These are phyloP conservation scores for Coemansia erecta DNA, from an alignment of 192 early-diverging fungal genomes.

Conservation along the genomic window DNA sequence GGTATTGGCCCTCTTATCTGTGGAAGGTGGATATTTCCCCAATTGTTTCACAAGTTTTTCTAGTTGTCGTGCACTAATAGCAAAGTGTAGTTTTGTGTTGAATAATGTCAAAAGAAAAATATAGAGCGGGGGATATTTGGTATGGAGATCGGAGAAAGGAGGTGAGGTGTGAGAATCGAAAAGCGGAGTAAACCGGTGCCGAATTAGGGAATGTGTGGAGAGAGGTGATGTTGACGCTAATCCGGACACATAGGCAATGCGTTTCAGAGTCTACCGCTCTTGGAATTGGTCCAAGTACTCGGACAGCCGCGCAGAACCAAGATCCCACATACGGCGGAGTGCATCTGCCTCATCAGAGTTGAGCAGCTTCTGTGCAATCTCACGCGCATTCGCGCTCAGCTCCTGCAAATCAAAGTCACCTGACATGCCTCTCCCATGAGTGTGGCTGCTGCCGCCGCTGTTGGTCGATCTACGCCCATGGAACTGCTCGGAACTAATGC, in stretches of 20 bases:
- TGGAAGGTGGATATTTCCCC: too few species aligned
- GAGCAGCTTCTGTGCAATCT: slow-evolving; percentile 55
- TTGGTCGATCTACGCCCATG: slow-evolving; percentile 73
- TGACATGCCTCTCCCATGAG: slow-evolving; percentile 69
- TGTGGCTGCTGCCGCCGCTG: slow-evolving; percentile 28
- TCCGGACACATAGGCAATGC: neutral
- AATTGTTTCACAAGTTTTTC: too few species aligned
- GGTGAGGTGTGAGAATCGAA: neutral
- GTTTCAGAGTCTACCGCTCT: slow-evolving; percentile 22
- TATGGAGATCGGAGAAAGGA: neutral
- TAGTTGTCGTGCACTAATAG: too few species aligned
- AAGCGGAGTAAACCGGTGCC: too few species aligned
- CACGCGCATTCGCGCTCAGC: slow-evolving; percentile 49
- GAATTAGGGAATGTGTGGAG: neutral
- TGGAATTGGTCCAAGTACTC: slow-evolving; percentile 52
- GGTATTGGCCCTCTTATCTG: too few species aligned
- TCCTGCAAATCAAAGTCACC: slow-evolving; percentile 62
- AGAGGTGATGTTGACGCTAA: neutral
- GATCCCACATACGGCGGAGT: slow-evolving; percentile 51
- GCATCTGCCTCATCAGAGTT: slow-evolving; percentile 51
- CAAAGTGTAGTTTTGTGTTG: too few species aligned
- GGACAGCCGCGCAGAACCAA: slow-evolving; percentile 38
- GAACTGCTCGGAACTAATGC: slow-evolving; percentile 91
- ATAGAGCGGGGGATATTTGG: too few species aligned
- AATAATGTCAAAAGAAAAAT: too few species aligned